Evolutionary conservation across 1,139 yeast genomes (phyloP).

Genomic region (Hansenula anomala): DNA sequence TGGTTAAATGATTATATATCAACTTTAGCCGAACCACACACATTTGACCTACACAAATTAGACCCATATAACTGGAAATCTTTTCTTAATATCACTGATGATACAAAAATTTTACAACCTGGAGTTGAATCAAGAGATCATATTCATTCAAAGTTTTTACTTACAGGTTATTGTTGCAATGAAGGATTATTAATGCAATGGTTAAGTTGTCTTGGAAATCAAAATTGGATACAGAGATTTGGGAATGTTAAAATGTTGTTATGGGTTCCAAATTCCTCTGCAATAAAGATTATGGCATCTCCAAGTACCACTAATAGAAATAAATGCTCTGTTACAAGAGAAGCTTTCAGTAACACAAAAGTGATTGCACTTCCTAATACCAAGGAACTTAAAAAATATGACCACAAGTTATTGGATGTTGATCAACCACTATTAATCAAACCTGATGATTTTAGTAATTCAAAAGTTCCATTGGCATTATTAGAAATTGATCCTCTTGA

Average conservation of each 20-base stretch:
- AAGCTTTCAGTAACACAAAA: slow-evolving; percentile 50
- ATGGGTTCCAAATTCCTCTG: slow-evolving; percentile 55
- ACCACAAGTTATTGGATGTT: slow-evolving; percentile 13
- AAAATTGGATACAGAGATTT: slow-evolving; percentile 71
- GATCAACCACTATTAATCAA: slow-evolving; percentile 23
- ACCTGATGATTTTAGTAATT: slow-evolving; percentile 5
- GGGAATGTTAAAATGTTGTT: slow-evolving; percentile 72
- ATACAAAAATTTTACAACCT: slow-evolving; percentile 39
- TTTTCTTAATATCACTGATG: slow-evolving; percentile 38
- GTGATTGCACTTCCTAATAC: slow-evolving; percentile 43
- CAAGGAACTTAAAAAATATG: slow-evolving; percentile 14
- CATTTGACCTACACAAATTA: slow-evolving; percentile 6
- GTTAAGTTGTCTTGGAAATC: slow-evolving; percentile 61
- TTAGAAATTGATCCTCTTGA: slow-evolving; percentile 57
- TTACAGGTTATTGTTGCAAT: slow-evolving; percentile 36
- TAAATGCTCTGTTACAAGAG: slow-evolving; percentile 57
- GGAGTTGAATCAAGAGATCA: slow-evolving; percentile 34
- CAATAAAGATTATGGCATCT: slow-evolving; percentile 54
- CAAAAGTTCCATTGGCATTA: slow-evolving; percentile 27
- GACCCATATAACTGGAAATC: slow-evolving; percentile 70
- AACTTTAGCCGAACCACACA: slow-evolving; percentile 23
- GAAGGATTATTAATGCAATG: slow-evolving; percentile 76
- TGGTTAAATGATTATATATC: slow-evolving; percentile 27
- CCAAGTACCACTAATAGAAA: slow-evolving; percentile 43
- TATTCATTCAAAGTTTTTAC: slow-evolving; percentile 58